Evolutionary conservation across 2,329 filamentous ascomycete species (phyloP), one percentile per base, ranked within the genome.

Genomic region (Curvularia verruculosa): DNA sequence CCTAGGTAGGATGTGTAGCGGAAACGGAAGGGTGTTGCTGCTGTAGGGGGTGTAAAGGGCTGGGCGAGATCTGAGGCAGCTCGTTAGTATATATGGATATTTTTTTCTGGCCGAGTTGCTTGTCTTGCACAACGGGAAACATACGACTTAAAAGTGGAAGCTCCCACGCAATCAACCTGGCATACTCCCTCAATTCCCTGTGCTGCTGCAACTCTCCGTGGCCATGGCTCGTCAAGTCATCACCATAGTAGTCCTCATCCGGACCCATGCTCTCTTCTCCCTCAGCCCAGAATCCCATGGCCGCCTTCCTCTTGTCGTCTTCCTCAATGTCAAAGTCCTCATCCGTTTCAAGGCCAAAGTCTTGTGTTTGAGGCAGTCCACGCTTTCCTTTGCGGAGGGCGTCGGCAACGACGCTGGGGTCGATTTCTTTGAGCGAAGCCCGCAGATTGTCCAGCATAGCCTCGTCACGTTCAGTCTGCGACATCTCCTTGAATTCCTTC

Each of bases 1-100:
- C 94, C 94, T 84, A 99, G 89, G 80, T 98, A 98, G 36, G 89
- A 93, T 15, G 95, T 99, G 82, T 96, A 97, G 70, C 95, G 89
- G 87, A 97, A 99, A 69, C 94, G 89, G 56, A 99, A 86, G 44
- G 92, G 87, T 67, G 90, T 83, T 44, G 86, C 77, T 28, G 82
- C 76, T 13, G 84, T 83, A 1, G 94, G 92, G 2, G 87, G 85
- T 59, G 83, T 79, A 75, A 96, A 98, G 18, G 91, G 89, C 77
- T 91, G 91, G 53, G 91, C 89, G 61, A 95, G 85, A 74, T 94
- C 91, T 96, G 71, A 49, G 39, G 6, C 21, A 19, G 39, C 3
- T 28, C 10, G 24, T 50, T 40, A 55, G 46, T 44, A 47, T 43
- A 1, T 44, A 15, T 26, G 5, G 8, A 18, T 18, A 5, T n/a